Percentiles rank a stretch among this genome's conserved stretches.
These are phyloP conservation scores for Phytophthora crassamura DNA, from an alignment of 352 stramenopile genomes.

Conservation along the genomic window DNA sequence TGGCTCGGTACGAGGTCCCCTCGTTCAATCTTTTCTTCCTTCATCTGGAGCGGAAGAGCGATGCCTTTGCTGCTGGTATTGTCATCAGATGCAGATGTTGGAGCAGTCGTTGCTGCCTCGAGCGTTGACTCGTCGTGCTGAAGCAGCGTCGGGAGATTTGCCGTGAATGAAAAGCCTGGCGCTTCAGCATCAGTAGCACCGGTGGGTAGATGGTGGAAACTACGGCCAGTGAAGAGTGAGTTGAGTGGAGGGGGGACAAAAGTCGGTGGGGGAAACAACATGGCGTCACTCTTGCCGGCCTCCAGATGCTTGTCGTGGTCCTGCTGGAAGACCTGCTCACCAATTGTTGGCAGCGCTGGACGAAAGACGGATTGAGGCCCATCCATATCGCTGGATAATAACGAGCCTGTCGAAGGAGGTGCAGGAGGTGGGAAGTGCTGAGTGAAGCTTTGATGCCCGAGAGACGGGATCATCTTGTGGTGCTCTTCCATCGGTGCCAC, in stretches of 20 bases:
- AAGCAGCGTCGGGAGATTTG: slow-evolving; percentile 20
- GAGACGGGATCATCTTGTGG: slow-evolving; percentile 25
- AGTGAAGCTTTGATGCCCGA: slow-evolving; percentile 27
- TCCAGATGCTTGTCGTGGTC: slow-evolving; percentile 26
- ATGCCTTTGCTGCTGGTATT: slow-evolving; percentile 3
- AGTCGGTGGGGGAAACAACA: slow-evolving; percentile 12
- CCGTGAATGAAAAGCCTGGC: slow-evolving; percentile 29
- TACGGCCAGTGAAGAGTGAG: slow-evolving; percentile 12
- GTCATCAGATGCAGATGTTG: slow-evolving; percentile 16
- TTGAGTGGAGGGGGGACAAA: slow-evolving; percentile 36
- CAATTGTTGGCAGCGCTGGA: slow-evolving; percentile 3
- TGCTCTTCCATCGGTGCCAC: slow-evolving; percentile 14
- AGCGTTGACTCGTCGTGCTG: slow-evolving; percentile 7
- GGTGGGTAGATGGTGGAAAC: slow-evolving; percentile 2
- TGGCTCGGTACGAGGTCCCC: slow-evolving; percentile 23
- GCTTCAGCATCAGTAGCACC: slow-evolving; percentile 13
- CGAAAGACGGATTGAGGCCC: slow-evolving; percentile 18
- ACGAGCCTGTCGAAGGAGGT: slow-evolving; percentile 8
- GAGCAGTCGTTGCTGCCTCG: background rate
- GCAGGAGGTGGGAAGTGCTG: slow-evolving; percentile 13
- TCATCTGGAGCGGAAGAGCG: slow-evolving; percentile 23
- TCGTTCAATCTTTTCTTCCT: slow-evolving; percentile 32
- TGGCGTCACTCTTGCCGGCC: slow-evolving; percentile 19
- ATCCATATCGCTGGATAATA: slow-evolving; percentile 17
- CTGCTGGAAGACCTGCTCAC: slow-evolving; percentile 19